Evolutionary conservation across 2,329 filamentous ascomycete species (phyloP).

Genomic region (Exophiala sp.): DNA sequence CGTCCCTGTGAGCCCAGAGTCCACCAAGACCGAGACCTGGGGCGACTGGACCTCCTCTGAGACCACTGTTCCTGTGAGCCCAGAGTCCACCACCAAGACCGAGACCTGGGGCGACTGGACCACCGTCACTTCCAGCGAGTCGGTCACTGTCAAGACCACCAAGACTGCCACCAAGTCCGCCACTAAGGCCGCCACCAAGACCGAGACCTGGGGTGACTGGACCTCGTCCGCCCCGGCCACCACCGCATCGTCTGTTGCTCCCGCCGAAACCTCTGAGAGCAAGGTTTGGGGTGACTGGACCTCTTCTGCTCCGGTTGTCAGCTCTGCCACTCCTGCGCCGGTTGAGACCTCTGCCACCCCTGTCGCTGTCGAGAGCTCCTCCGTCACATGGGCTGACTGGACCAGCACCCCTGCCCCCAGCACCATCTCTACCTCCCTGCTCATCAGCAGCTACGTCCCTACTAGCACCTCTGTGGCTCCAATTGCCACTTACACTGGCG

Average conservation of each 20-base stretch:
- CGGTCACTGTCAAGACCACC: conserved; percentile 36
- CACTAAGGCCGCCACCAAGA: conserved; percentile 6
- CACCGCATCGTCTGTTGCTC: conserved; percentile 2
- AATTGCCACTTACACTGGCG: conserved; percentile 19
- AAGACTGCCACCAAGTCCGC: too few species aligned
- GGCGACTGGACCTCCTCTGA: conserved; percentile 9
- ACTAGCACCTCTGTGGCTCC: conserved; percentile 11
- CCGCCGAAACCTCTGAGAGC: background rate
- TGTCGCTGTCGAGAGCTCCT: conserved; percentile 1
- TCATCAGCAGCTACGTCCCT: conserved; percentile 10
- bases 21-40: conserved; percentile 29
- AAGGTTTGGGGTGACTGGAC: conserved; percentile 9
- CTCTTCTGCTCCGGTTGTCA: background rate
- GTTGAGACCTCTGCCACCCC: background rate
- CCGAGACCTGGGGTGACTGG: conserved; percentile 28
- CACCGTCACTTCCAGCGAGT: conserved; percentile 30
- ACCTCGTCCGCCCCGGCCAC: conserved; percentile 8
- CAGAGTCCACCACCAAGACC: conserved; percentile 7
- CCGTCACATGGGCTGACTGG: conserved; percentile 8
- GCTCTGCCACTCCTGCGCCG: background rate
- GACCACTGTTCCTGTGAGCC: too few species aligned
- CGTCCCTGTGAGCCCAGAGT: too few species aligned
- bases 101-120: conserved; percentile 13
- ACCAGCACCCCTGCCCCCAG: conserved; percentile 3
- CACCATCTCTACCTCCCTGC: conserved; percentile 4